Evolutionary conservation across 78 protist species (phyloP).

Genomic region (Guillardia theta): DNA sequence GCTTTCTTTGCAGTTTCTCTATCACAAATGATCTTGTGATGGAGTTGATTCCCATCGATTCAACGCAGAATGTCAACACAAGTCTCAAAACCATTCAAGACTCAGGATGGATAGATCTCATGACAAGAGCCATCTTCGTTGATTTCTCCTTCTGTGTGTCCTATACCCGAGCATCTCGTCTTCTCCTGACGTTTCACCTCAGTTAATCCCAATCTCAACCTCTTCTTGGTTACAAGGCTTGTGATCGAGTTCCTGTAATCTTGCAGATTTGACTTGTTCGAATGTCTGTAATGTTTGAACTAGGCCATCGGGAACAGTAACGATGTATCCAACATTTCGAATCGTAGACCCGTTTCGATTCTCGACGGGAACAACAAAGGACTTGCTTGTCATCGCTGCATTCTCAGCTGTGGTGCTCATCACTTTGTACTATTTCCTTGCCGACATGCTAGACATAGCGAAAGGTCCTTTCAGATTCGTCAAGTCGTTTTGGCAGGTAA

Average conservation of each 20-base stretch:
- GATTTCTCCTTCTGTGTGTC: not conserved
- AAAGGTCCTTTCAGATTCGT: not conserved
- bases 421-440: not conserved
- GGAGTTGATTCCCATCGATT: not conserved
- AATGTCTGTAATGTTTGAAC: not conserved
- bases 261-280: not conserved
- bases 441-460: not conserved
- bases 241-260: not conserved
- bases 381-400: not conserved
- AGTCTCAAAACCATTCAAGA: not conserved
- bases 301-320: not conserved
- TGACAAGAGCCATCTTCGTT: not conserved
- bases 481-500: not conserved
- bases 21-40: not conserved
- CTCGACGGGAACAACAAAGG: not conserved
- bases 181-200: too few relatives aligned
- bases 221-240: not conserved
- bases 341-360: conserved; percentile 6
- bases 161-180: too few relatives aligned
- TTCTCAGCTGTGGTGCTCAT: not conserved
- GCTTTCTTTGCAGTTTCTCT: not conserved
- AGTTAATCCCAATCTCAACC: not conserved
- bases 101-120: not conserved
- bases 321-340: not conserved
- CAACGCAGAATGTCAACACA: not conserved